These are phyloP conservation scores for Jaapia argillacea DNA, from an alignment of 768 basidiomycete genomes.

Conservation along the genomic window DNA sequence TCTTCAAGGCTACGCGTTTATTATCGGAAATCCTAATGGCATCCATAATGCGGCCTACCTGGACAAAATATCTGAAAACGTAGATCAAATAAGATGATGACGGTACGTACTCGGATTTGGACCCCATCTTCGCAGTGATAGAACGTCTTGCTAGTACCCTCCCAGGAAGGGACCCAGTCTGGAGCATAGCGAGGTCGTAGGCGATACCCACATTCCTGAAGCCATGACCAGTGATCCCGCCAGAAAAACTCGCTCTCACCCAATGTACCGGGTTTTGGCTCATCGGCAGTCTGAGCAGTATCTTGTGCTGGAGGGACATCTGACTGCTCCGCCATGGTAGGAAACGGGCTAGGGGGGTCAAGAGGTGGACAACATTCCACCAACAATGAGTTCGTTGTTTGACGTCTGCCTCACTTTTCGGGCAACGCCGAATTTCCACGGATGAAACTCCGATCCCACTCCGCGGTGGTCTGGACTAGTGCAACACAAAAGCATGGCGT, in stretches of 20 bases:
- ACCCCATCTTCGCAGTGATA: background rate
- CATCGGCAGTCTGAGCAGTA: background rate
- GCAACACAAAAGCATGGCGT: too few relatives aligned
- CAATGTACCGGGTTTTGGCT: background rate
- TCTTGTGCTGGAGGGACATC: background rate
- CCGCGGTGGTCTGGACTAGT: too few relatives aligned
- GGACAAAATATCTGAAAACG: too few relatives aligned
- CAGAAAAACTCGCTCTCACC: background rate
- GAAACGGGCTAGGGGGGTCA: background rate
- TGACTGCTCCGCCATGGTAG: background rate
- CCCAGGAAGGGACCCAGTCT: conserved; percentile 5
- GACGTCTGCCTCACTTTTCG: background rate
- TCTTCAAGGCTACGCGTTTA: conserved; percentile 11
- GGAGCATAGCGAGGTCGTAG: conserved; percentile 3
- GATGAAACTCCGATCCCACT: too few relatives aligned
- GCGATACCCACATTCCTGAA: conserved; percentile 1
- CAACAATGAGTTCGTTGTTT: background rate
- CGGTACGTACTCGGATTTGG: background rate
- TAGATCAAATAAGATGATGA: too few relatives aligned
- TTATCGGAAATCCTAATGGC: conserved; percentile 14
- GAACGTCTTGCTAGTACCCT: background rate
- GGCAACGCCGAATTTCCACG: too few relatives aligned
- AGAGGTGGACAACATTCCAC: background rate
- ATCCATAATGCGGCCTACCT: conserved; percentile 9
- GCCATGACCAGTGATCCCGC: background rate